These are phyloP conservation scores for Thielaviopsis cerberus DNA, from an alignment of 2,329 filamentous ascomycete genomes.

Conservation along the genomic window DNA sequence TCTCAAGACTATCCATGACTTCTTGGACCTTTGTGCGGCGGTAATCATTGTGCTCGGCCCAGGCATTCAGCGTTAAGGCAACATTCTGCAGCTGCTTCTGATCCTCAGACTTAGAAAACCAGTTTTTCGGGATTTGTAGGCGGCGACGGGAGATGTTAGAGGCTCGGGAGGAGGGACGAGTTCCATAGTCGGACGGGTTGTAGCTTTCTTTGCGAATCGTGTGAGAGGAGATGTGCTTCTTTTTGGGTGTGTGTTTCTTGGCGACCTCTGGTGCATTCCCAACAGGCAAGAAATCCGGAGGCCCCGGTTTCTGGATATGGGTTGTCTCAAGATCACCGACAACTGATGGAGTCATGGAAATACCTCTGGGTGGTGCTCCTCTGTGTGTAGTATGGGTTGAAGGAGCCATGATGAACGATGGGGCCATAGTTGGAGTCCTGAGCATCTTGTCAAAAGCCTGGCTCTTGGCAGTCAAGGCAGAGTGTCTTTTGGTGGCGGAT, in stretches of 20 bases:
- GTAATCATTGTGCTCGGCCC: conserved; percentile 8
- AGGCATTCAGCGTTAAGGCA: conserved; percentile 7
- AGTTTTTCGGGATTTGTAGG: conserved; percentile 4
- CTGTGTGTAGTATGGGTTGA: not conserved
- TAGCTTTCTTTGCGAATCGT: not conserved
- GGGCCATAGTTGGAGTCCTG: not conserved
- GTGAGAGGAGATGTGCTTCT: not conserved
- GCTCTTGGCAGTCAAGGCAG: not conserved
- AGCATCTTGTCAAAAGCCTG: not conserved
- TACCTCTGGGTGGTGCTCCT: not conserved
- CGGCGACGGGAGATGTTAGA: conserved; percentile 11
- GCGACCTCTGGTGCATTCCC: not conserved
- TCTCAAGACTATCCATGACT: conserved; percentile 4
- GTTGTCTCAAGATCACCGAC: conserved; percentile 9
- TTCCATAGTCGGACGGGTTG: not conserved
- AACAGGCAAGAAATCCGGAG: not conserved
- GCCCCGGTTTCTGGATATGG: not conserved
- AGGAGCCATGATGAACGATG: not conserved
- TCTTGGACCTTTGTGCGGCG: conserved; percentile 6
- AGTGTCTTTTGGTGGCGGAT: not conserved
- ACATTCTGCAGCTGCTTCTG: conserved; percentile 10
- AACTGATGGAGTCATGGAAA: conserved; percentile 1
- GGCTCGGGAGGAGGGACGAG: conserved; percentile 9
- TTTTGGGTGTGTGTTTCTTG: not conserved
- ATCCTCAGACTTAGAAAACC: conserved; percentile 6